Base-by-base conservation (phyloP, 345 rosid species). In the Cardamine chenopodiifolia region DNA sequence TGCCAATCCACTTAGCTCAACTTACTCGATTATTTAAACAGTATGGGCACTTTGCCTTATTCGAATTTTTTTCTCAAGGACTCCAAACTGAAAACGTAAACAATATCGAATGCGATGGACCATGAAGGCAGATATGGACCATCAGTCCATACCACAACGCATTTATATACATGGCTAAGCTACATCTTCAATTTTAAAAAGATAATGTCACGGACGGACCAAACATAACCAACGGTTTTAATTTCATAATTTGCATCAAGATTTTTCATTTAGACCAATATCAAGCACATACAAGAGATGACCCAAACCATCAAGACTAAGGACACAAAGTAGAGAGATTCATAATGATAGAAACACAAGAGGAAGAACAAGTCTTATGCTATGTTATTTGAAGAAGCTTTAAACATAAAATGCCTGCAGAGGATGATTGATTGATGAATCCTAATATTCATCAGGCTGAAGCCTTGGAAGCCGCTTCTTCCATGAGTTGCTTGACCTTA, bases 401-500 rank as follows among this genome's bases (percentile, higher is more conserved):
- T 29, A 69, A 31, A 20, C 2, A 74, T 67, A 58, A 60, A 8
- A 37, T 39, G 5, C 68, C 57, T 40, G 28, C 60, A 68, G 19
- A 50, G 2, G 48, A 60, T 40, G 44, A 71, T 45, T 31, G 34
- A 31, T 40, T 17, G 31, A 76, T 58, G 31, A 74, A 74, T 29
- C 49, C 45, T 17, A 61, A 32, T 34, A 32, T 62, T 49, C 62
- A 77, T 80, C 70, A 87, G 70, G 86, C 35, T 28, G 80, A 73
- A 49, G 76, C 78, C 22, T 69, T 82, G 22, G 75, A 62, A 64
- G 79, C 86, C 42, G 80, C 84, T 69, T 78, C 86, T 76, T 90
- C 93, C 76, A 15, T 72, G 83, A 90, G 73, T 83, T 88, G 92
- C 78, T 90, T 87, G 26, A 85, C 93, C 85, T 90, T 90, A 39